Percentiles rank a stretch among this genome's conserved stretches.
Conservation (phyloP, 306 rosid species). For the Potentilla sterilis region DNA sequence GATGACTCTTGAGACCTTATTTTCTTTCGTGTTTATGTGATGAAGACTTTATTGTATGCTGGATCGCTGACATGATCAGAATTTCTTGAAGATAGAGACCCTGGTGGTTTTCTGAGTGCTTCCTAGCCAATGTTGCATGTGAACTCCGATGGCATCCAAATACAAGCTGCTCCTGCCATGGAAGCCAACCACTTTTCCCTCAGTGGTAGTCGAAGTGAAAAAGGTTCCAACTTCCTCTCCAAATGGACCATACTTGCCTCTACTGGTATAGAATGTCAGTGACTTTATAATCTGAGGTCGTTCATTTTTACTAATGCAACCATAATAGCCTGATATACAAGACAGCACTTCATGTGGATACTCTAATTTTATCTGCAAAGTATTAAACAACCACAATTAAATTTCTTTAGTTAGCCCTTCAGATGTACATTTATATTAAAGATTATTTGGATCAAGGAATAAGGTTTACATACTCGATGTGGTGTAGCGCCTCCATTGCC, state of each 20-base stretch:
- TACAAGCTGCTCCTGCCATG: conserved; percentile 84
- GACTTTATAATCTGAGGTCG: conserved; percentile 54
- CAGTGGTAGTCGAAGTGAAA: conserved; percentile 85
- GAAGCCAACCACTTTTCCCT: conserved; percentile 86
- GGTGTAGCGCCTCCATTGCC: conserved; percentile 58
- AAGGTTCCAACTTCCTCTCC: conserved; percentile 82
- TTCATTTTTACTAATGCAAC: conserved; percentile 49
- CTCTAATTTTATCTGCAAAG: conserved; percentile 69
- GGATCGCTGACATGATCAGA: conserved; percentile 28
- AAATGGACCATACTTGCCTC: conserved; percentile 89
- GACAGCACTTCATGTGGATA: conserved; percentile 77
- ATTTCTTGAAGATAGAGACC: conserved; percentile 60
- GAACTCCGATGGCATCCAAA: conserved; percentile 90
- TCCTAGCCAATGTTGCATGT: conserved; percentile 97
- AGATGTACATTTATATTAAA: background rate
- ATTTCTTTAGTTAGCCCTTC: background rate
- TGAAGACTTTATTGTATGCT: too few species aligned
- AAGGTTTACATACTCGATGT: conserved; percentile 51
- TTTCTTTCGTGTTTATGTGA: too few species aligned
- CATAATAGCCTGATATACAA: conserved; percentile 74
- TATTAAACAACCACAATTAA: background rate
- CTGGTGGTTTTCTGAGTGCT: conserved; percentile 54
- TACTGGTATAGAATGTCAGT: conserved; percentile 59
- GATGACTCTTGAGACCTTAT: too few species aligned
- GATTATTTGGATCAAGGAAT: background rate